Base-by-base conservation (phyloP, 805 yeast species). In the Wickerhamomyces hampshirensis region DNA sequence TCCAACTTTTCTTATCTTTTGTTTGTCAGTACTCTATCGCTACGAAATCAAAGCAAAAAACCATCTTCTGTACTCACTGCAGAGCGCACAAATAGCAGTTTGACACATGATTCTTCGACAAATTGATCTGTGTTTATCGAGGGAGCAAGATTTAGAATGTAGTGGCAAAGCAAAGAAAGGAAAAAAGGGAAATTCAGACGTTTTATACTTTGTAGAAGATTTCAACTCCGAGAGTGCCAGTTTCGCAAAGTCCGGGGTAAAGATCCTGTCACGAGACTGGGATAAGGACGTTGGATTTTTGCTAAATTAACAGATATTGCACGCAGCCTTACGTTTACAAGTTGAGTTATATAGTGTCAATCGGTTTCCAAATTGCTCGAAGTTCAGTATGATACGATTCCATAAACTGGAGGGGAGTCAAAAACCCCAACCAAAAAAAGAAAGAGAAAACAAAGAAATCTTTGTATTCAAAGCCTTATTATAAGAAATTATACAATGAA, bases 1-100 rank as follows among this genome's bases (percentile, higher is more conserved):
- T 68, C 84, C 84, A 77, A 11, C 80, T 66, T 47, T 75, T 75
- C 50, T 69, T 70, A 43, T 73, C 55, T 48, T 9, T 16, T 35
- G 40, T 33, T 28, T 37, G 44, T 31, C 14, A 9, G 33, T 18
- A 18, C 24, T 21, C 24, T 21, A 21, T 11, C 24, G 10, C 24
- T n/a, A n/a, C n/a, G n/a, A n/a, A n/a, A n/a, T n/a, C n/a, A n/a
- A n/a, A n/a, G n/a, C n/a, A n/a, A n/a, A n/a, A 12, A 11, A 12
- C 3, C 11, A 5, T n/a, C 11, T 26, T 15, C 14, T n/a, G 15
- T 3, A 45, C 55, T 33, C 28, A 50, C 55, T 51, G 50, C 56
- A 50, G 11, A 51, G 44, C 26, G 48, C 55, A 35, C 55, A 50
- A 35, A 51, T 47, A 14, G 53, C 39, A 28, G 56, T 50, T 30